These are phyloP conservation scores for Solanum okadae DNA, from an alignment of 257 asterid genomes.

Conservation along the genomic window DNA sequence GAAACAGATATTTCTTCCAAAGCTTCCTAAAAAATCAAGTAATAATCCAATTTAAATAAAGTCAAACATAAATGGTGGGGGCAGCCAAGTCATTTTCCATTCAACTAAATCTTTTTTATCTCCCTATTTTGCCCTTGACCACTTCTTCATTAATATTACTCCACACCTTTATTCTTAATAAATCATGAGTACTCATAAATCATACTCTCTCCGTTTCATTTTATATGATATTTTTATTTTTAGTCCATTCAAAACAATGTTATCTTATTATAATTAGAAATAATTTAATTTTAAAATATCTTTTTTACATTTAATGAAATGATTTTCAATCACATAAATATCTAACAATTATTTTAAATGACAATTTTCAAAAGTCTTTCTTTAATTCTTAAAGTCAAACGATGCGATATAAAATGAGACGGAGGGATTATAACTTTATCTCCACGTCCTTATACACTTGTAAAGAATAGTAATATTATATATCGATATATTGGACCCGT, in stretches of 20 bases:
- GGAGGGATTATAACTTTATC: background rate
- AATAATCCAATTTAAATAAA: background rate
- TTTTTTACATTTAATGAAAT: no score
- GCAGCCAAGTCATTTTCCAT: constrained; percentile 16
- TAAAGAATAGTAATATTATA: background rate
- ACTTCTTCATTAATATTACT: background rate
- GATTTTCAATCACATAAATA: no score
- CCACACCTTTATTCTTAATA: background rate
- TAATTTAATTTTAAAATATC: no score
- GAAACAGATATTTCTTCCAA: constrained; percentile 1
- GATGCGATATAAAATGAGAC: no score
- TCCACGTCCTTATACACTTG: background rate
- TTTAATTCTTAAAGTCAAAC: no score
- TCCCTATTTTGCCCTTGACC: background rate
- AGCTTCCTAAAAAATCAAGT: background rate
- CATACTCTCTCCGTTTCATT: accelerated
- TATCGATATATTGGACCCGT: background rate
- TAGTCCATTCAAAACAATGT: background rate
- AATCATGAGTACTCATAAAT: no score
- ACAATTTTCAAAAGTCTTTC: no score
- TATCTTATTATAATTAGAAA: no score
- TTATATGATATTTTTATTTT: background rate
- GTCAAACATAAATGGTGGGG: constrained; percentile 19
- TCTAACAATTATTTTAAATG: no score
- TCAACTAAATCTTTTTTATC: constrained; percentile 25